Percentiles rank a stretch among this genome's conserved stretches.
Evolutionary conservation across 345 rosid genomes (phyloP).

Genomic region (Lenwebbia sp.): DNA sequence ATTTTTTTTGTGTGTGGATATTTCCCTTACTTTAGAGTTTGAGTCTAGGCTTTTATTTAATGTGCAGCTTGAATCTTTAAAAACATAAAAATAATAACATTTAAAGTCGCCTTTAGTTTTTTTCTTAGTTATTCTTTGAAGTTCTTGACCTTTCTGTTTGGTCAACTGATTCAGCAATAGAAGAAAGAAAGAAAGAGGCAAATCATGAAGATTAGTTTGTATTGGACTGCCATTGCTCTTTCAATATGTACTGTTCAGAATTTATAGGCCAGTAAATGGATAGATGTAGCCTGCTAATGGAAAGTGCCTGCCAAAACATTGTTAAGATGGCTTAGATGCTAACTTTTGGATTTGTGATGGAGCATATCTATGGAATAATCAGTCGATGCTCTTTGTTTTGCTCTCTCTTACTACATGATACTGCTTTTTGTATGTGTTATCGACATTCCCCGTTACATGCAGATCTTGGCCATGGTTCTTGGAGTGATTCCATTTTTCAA

Average conservation of each 20-base stretch:
- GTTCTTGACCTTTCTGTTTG: background rate
- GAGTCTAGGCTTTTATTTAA: background rate
- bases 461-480: conserved; percentile 86
- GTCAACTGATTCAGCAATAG: background rate
- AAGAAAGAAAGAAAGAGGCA: background rate
- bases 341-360: background rate
- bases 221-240: background rate
- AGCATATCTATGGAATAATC: background rate
- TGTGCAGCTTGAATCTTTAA: background rate
- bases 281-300: background rate
- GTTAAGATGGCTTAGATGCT: background rate
- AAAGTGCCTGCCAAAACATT: background rate
- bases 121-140: background rate
- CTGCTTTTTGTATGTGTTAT: background rate
- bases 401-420: background rate
- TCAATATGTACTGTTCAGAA: background rate
- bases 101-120: background rate
- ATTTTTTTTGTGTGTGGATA: background rate
- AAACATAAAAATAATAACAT: background rate
- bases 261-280: background rate
- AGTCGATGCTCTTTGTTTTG: background rate
- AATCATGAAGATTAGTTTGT: background rate
- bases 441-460: background rate
- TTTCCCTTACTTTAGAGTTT: background rate
- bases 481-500: conserved; percentile 72